Conservation (phyloP, 2,329 filamentous ascomycete genomes). For the Sporothrix euskadiensis region DNA sequence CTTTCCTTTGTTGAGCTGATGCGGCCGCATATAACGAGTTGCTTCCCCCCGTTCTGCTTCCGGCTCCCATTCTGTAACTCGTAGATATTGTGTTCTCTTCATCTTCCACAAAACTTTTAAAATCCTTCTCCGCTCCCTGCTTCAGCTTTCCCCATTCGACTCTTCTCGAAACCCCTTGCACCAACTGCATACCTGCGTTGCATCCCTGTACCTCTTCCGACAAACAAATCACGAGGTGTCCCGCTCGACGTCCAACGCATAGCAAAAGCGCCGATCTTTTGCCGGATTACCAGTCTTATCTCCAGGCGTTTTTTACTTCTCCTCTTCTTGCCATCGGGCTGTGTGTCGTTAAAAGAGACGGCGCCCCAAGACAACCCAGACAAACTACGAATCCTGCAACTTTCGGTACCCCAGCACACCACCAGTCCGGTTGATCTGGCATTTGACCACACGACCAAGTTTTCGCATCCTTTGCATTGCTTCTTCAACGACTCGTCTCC, state of each 20-base stretch:
- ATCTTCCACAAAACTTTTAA: not conserved
- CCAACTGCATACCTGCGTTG: not conserved
- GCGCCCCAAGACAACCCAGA: not conserved
- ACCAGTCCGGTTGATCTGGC: constrained; percentile 20
- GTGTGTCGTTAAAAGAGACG: not conserved
- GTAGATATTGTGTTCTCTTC: not conserved
- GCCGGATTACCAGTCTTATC: constrained; percentile 20
- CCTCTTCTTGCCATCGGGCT: not conserved
- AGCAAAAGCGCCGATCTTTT: constrained; percentile 18
- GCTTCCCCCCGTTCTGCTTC: constrained; percentile 1
- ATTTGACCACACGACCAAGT: constrained; percentile 25
- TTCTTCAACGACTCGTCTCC: not conserved
- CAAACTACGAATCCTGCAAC: not conserved
- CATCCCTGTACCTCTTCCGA: not conserved
- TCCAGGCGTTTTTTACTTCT: not conserved
- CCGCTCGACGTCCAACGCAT: not conserved
- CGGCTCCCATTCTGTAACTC: not conserved
- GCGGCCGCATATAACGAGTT: constrained; percentile 5
- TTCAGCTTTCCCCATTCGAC: not conserved
- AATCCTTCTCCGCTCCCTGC: constrained; percentile 1
- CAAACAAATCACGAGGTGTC: constrained; percentile 16
- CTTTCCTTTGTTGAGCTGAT: constrained; percentile 11
- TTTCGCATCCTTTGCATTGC: constrained; percentile 4
- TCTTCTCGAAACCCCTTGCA: not conserved
- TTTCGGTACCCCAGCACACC: not conserved